Conservation (phyloP, 768 basidiomycete genomes). For the Mycena belliarum region DNA sequence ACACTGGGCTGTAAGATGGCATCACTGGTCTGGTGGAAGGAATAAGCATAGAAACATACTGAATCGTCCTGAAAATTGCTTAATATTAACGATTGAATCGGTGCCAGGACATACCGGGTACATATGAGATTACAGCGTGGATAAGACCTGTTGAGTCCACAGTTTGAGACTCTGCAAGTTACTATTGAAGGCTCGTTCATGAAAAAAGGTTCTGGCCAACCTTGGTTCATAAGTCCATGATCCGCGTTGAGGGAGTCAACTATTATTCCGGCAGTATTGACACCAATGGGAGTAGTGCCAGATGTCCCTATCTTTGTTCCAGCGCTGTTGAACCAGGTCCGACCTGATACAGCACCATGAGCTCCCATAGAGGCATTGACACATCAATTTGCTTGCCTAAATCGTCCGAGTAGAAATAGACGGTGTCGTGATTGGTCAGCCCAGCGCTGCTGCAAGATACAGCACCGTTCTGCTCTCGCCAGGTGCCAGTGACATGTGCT, state of each 20-base stretch:
- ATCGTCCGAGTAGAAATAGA: constrained; percentile 48
- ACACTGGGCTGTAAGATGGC: constrained; percentile 32
- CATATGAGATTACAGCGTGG: constrained; percentile 50
- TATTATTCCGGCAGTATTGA: constrained; percentile 45
- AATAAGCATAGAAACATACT: constrained; percentile 5
- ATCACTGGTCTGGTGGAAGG: background rate
- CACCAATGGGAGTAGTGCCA: constrained; percentile 41
- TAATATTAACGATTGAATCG: too few relatives aligned
- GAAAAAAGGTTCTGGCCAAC: background rate
- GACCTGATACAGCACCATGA: constrained; percentile 29
- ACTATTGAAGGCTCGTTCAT: background rate
- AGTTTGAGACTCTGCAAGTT: constrained; percentile 40
- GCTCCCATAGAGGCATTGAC: background rate
- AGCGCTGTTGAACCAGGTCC: constrained; percentile 47
- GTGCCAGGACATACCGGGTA: constrained; percentile 36
- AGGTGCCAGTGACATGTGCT: constrained; percentile 47
- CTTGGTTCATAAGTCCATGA: constrained; percentile 53
- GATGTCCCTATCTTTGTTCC: constrained; percentile 40
- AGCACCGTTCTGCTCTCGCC: constrained; percentile 45
- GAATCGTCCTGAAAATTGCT: constrained; percentile 49
- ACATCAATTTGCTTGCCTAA: constrained; percentile 33
- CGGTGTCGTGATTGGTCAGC: constrained; percentile 50
- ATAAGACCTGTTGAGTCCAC: constrained; percentile 47
- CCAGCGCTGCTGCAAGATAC: constrained; percentile 45
- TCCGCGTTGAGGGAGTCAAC: constrained; percentile 46